Base-by-base conservation (phyloP, 805 yeast species). In the Yarrowia sp. region DNA sequence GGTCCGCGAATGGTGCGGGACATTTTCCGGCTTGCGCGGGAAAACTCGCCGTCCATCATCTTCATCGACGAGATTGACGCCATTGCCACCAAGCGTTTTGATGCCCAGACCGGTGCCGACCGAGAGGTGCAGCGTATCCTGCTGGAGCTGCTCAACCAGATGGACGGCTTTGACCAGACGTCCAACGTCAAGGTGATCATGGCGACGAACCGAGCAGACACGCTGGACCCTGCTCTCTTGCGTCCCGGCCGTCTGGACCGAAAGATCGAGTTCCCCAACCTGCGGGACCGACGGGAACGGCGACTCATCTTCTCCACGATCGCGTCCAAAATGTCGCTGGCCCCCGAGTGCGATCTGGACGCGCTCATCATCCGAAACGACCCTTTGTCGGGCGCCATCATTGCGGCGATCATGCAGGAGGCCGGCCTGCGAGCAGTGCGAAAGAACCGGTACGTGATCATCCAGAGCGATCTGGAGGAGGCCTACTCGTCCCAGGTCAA, bases 1-100 rank as follows among this genome's bases (percentile, higher is more conserved):
- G 99, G 99, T 76, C 98, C 99, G 70, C 87, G 99, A 82, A 95
- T 95, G 98, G 99, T 95, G 43, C 89, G 99, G 79, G 99, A 95
- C 79, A 98, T 95, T 43, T 95, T 95, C 82, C 84, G 98, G 77
- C 85, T 95, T 72, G 99, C 99, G 8, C 86, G 98, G 77, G 99
- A 95, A 78, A 95, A 95, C 80, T 88, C 98, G 0, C 99, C 99
- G 8, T 87, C 97, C 10, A 95, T 95, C 76, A 95, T 95, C 71
- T 95, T 95, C 80, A 95, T 95, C 74, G 99, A 95, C 82, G 99
- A 95, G 82, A 93, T 95, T 75, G 99, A 95, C 81, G 97, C 99
- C 42, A 95, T 95, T 79, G 99, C 99, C 69, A 95, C 99, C 49
- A 95, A 95, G 80, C 91, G 99, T 81, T 95, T 95, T 76, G 99